phyloP scores from a whole-genome alignment of 2,329 filamentous ascomycete genomes.

The Sclerotinia subarctica region DNA sequence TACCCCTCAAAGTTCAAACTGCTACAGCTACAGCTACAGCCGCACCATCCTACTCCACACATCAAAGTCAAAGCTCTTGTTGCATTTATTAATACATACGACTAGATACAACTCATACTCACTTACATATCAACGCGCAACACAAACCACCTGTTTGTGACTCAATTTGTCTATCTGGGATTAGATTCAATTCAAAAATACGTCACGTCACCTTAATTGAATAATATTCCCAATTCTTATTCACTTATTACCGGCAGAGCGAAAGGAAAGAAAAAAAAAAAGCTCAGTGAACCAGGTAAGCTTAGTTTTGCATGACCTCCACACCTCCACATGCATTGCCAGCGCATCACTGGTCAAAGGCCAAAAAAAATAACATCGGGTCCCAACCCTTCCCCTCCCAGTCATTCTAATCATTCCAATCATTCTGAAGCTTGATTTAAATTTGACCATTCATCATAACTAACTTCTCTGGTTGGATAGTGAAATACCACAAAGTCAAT shows the following conservation, averaged over 20 bases:
- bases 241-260: slow-evolving; percentile 33
- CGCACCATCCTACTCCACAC: slow-evolving; percentile 7
- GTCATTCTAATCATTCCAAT: slow-evolving; percentile 35
- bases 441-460: slow-evolving; percentile 33
- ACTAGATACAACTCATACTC: background rate
- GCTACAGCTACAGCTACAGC: background rate
- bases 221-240: slow-evolving; percentile 27
- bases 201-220: slow-evolving; percentile 28
- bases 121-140: slow-evolving; percentile 13
- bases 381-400: slow-evolving; percentile 33
- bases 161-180: background rate
- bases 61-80: slow-evolving; percentile 14
- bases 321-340: slow-evolving; percentile 36
- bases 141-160: slow-evolving; percentile 14
- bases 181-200: slow-evolving; percentile 20
- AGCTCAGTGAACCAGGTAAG: slow-evolving; percentile 36
- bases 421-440: slow-evolving; percentile 25
- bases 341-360: slow-evolving; percentile 39
- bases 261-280: background rate
- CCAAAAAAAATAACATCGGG: slow-evolving; percentile 31
- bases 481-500: slow-evolving; percentile 24
- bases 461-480: slow-evolving; percentile 39
- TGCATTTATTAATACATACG: slow-evolving; percentile 6
- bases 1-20: slow-evolving; percentile 4
- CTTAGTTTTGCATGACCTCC: slow-evolving; percentile 34